Base-by-base conservation (phyloP, 768 basidiomycete genomes). In the Thelephora aurantiotincta region DNA sequence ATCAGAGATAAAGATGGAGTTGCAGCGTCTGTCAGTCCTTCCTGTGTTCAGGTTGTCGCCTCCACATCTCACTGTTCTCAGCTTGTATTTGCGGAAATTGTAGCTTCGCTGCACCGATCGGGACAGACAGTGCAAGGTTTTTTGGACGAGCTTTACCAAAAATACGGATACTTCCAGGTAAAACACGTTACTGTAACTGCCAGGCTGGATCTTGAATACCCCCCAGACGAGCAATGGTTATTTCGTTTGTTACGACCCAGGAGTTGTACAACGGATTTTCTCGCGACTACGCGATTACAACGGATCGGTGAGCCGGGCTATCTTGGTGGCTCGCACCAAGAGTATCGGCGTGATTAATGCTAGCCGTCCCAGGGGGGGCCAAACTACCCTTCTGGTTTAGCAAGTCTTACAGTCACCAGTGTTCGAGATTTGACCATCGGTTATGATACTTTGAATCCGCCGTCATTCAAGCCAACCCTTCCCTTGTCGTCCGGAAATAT, bases 1-100 rank as follows among this genome's bases (percentile, higher is more conserved):
- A 75, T 92, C 53, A 71, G 83, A 33, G 90, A 93, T 60, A 93
- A 93, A 59, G 90, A 93, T 58, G 90, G 90, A 2, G 76, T 93
- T 45, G 74, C 83, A 44, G 87, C 88, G 5, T 78, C 80, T 19
- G 89, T 89, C 54, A 55, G 62, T 56, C 2, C 6, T 23, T 14
- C 11, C 41, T 38, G 6, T 33, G n/a, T 3, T 34, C n/a, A 22
- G 41, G n/a, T 22, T 38, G 14, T 50, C 22, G 34, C 41, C 14
- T 22, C 19, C 30, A 47, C 23, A 22, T 11, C 23, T 35, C 33
- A 9, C 35, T 16, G 3, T 2, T 1, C 47, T 43, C 52, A 88
- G 86, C 62, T 82, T 13, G 60, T 68, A 43, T 89, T 88, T 57
- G 80, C 77, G 2, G 75, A 87, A 54, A 63, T 88, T n/a, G 80